Percentiles rank a stretch among this genome's conserved stretches.
Evolutionary conservation across 495 filamentous ascomycete genomes (phyloP).

Genomic region (Podospora bellae-mahoneyi): DNA sequence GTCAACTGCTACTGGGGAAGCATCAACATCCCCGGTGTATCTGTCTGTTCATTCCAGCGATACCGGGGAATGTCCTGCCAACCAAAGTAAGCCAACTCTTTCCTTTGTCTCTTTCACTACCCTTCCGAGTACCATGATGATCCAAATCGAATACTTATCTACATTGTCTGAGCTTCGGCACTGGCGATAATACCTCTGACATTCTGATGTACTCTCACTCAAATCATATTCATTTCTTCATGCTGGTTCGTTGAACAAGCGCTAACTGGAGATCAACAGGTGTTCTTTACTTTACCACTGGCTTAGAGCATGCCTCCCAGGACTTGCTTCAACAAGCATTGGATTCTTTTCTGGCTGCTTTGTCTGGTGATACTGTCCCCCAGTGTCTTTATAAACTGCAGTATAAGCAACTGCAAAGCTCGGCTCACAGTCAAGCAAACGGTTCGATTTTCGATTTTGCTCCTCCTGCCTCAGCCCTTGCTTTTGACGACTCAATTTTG

Average conservation of each 20-base stretch:
- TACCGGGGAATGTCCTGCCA: conserved; percentile 79
- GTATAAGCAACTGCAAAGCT: conserved; percentile 52
- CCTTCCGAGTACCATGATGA: conserved; percentile 59
- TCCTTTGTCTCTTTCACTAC: conserved; percentile 14
- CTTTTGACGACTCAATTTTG: conserved; percentile 65
- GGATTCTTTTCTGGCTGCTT: conserved; percentile 47
- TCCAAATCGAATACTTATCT: conserved; percentile 95
- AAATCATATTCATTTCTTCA: conserved; percentile 20
- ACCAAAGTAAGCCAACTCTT: conserved; percentile 70
- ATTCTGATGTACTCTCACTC: conserved; percentile 66
- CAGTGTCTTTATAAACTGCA: conserved; percentile 57
- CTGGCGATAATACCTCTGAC: conserved; percentile 88
- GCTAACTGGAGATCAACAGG: conserved; percentile 56
- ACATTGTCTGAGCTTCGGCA: conserved; percentile 86
- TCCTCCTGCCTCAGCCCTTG: conserved; percentile 55
- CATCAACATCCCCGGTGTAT: conserved; percentile 58
- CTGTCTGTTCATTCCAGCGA: conserved; percentile 77
- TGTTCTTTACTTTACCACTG: conserved; percentile 64
- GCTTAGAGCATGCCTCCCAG: conserved; percentile 36
- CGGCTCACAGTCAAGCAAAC: conserved; percentile 28
- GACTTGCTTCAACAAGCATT: conserved; percentile 55
- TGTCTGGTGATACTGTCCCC: conserved; percentile 33
- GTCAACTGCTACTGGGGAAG: conserved; percentile 36
- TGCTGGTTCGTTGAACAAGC: conserved; percentile 26
- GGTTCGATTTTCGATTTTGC: conserved; percentile 47